Evolutionary conservation across 2,329 filamentous ascomycete genomes (phyloP).

Genomic region (Achaetomium macrosporum): DNA sequence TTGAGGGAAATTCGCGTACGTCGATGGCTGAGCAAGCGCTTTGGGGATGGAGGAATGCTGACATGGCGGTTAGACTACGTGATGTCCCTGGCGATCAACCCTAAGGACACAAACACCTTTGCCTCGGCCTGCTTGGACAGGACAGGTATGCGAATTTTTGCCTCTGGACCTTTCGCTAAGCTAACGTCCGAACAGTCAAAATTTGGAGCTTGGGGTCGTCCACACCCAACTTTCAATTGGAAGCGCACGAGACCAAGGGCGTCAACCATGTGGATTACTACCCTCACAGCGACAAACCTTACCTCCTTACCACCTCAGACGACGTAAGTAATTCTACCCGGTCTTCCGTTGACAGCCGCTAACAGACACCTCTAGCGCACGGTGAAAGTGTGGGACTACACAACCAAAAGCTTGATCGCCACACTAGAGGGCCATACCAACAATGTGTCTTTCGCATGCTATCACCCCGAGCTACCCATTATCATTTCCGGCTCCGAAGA

Average conservation of each 20-base stretch:
- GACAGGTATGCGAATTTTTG: constrained; percentile 42
- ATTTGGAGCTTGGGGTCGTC: constrained; percentile 94
- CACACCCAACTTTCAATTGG: constrained; percentile 93
- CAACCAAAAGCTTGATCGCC: constrained; percentile 92
- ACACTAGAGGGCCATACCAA: constrained; percentile 95
- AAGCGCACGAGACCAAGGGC: constrained; percentile 94
- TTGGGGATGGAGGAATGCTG: constrained; percentile 1
- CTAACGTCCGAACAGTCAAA: constrained; percentile 28
- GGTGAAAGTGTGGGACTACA: constrained; percentile 99
- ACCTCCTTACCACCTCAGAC: constrained; percentile 93
- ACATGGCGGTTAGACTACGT: constrained; percentile 21
- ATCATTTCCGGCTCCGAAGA: constrained; percentile 98
- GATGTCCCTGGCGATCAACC: constrained; percentile 82
- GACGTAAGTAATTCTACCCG: constrained; percentile 40
- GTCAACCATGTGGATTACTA: constrained; percentile 97
- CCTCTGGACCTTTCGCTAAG: not conserved
- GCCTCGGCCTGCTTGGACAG: constrained; percentile 92
- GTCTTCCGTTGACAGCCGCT: not conserved
- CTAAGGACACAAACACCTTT: constrained; percentile 89
- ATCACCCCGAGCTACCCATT: constrained; percentile 92
- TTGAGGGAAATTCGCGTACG: constrained; percentile 78
- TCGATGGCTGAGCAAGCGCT: constrained; percentile 43
- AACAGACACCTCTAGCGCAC: constrained; percentile 49
- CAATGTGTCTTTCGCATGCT: constrained; percentile 97
- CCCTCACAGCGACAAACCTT: constrained; percentile 68